Evolutionary conservation across 1,139 yeast genomes (phyloP).

Genomic region (Candida sanyaensis): DNA sequence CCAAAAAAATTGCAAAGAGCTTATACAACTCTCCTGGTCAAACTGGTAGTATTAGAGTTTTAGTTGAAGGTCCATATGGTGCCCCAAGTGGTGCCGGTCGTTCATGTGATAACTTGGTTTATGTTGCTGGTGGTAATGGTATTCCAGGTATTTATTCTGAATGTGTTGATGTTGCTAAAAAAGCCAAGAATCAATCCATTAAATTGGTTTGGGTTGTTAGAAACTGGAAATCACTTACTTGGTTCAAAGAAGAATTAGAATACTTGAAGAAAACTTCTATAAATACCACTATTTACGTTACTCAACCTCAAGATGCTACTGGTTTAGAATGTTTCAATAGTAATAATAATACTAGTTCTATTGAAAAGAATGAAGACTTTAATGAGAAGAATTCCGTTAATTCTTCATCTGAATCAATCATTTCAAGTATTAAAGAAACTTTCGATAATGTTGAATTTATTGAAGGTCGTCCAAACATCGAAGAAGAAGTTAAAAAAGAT

Average conservation of each 20-base stretch:
- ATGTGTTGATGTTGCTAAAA: constrained; percentile 31
- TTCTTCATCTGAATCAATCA: constrained; percentile 5
- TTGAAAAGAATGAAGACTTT: constrained; percentile 20
- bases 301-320: constrained; percentile 23
- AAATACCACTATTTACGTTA: constrained; percentile 31
- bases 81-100: constrained; percentile 30
- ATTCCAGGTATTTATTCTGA: constrained; percentile 46
- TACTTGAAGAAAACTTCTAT: constrained; percentile 25
- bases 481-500: constrained; percentile 22
- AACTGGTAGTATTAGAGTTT: constrained; percentile 26
- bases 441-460: constrained; percentile 25
- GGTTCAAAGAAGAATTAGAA: constrained; percentile 36
- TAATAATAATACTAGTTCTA: neutral
- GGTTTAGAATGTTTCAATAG: constrained; percentile 7
- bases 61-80: constrained; percentile 43
- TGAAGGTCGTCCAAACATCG: constrained; percentile 34
- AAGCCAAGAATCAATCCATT: constrained; percentile 25
- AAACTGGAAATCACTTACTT: constrained; percentile 43
- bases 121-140: constrained; percentile 43
- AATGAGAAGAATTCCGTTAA: constrained; percentile 8
- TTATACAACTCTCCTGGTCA: constrained; percentile 27
- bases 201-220: constrained; percentile 39
- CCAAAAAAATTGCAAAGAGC: constrained; percentile 28
- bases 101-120: constrained; percentile 31
- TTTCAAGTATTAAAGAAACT: constrained; percentile 11